Base-by-base conservation (phyloP, 352 stramenopile genomes). In the Pythium rhizo-oryzae region DNA sequence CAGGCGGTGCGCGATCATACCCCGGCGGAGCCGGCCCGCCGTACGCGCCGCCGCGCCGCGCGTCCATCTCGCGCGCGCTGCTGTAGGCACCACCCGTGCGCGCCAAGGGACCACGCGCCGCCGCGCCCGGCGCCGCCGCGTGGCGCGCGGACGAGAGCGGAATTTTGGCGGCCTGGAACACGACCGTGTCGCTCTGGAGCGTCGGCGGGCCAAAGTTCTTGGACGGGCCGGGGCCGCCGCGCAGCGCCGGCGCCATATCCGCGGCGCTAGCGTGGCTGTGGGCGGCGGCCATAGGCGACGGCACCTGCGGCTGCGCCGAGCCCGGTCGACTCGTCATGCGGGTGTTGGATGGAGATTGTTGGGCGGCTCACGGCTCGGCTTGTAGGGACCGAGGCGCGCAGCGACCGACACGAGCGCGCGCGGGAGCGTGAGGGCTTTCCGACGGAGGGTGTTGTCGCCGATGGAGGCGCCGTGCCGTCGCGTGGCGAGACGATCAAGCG, bases 131-230 rank as follows among this genome's bases (percentile, higher is more conserved):
- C 5, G 67, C 57, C 1, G 59, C 59, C 15, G 69, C 65, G n/a
- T 70, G 62, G 37, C 59, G 66, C 64, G 82, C 28, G 67, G 80
- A 59, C 56, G 76, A 82, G 8, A 67, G 64, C 24, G 77, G 80
- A 15, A 82, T 65, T 52, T 87, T 89, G 19, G 82, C 76, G 60
- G 82, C 70, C 53, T 81, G 80, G 69, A 90, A 90, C 23, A 90
- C 80, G 30, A 90, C 77, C 0, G 82, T 86, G 64, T 90, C 82
- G 59, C 80, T 83, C 30, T 80, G 71, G 47, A 90, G 60, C 37
- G 67, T 73, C 28, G 72, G 67, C 37, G 71, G 55, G 4, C 69
- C 69, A 51, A 70, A 75, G 54, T 67, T 63, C 39, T 70, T 69
- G 30, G 13, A n/a, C 18, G 52, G 8, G 15, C 12, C 24, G n/a